A percentile compares a stretch with the other conserved stretches of the same genome.
Evolutionary conservation across 176 grass and related monocot genomes (phyloP).

Genomic region (Lolium multiflorum): DNA sequence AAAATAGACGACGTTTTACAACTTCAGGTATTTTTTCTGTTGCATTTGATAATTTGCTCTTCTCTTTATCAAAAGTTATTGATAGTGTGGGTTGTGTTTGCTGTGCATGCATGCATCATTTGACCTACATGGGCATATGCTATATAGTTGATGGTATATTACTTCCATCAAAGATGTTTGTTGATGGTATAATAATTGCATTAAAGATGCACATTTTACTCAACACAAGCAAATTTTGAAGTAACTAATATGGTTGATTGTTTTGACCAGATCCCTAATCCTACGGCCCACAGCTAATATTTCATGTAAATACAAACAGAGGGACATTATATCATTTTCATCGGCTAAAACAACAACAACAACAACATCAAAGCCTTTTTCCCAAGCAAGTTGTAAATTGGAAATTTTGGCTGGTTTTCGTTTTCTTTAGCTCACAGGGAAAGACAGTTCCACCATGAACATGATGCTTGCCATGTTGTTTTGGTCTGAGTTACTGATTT

Average conservation of each 20-base stretch:
- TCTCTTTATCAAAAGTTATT: background rate
- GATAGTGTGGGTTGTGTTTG: background rate
- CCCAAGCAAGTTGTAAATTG: background rate
- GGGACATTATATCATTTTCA: conserved; percentile 15
- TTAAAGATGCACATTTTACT: conserved; percentile 18
- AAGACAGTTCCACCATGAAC: background rate
- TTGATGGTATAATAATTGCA: background rate
- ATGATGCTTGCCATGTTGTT: conserved; percentile 1
- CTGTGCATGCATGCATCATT: conserved; percentile 3
- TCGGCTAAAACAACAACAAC: background rate
- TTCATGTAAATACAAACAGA: conserved; percentile 1
- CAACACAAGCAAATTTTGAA: conserved; percentile 11
- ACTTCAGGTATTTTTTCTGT: background rate
- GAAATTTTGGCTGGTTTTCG: background rate
- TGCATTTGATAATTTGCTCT: background rate
- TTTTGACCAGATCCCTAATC: background rate
- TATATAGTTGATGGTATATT: background rate
- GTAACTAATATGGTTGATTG: background rate
- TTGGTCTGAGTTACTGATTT: conserved; percentile 5
- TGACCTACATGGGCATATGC: background rate
- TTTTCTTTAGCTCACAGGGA: background rate
- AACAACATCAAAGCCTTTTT: background rate
- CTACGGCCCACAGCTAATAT: conserved; percentile 1
- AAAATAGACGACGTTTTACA: background rate
- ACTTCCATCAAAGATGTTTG: conserved; percentile 14